Conservation (phyloP, 495 filamentous ascomycete genomes). For the Penicillium bialowiezense region DNA sequence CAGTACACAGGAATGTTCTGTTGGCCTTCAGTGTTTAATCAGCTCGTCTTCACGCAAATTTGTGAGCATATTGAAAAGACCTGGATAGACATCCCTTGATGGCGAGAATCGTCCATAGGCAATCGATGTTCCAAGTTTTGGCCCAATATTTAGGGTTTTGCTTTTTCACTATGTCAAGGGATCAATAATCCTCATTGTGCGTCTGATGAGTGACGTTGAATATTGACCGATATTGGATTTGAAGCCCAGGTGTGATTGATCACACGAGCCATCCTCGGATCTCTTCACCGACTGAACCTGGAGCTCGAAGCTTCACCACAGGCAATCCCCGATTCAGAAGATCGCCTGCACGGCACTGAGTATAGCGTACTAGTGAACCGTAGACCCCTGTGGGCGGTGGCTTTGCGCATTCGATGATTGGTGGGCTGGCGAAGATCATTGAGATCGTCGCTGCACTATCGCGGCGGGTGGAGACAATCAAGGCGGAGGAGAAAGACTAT, state of each 20-base stretch:
- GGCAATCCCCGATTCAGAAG: not conserved
- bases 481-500: not conserved
- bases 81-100: no score
- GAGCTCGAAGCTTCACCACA: not conserved
- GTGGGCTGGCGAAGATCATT: not conserved
- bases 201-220: not conserved
- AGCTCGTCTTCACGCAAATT: no score
- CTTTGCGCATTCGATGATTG: not conserved
- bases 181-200: no score
- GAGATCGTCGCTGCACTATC: constrained; percentile 1
- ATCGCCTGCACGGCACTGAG: not conserved
- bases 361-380: not conserved
- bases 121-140: no score
- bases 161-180: no score
- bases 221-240: not conserved
- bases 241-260: not conserved
- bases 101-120: no score
- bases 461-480: not conserved
- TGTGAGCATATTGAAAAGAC: no score
- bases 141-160: no score
- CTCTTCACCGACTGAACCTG: not conserved
- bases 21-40: no score
- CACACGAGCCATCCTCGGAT: not conserved
- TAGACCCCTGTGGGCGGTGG: not conserved
- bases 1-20: no score